Conservation (phyloP, 1,284 basidiomycete species). For the Fistulina hepatica region DNA sequence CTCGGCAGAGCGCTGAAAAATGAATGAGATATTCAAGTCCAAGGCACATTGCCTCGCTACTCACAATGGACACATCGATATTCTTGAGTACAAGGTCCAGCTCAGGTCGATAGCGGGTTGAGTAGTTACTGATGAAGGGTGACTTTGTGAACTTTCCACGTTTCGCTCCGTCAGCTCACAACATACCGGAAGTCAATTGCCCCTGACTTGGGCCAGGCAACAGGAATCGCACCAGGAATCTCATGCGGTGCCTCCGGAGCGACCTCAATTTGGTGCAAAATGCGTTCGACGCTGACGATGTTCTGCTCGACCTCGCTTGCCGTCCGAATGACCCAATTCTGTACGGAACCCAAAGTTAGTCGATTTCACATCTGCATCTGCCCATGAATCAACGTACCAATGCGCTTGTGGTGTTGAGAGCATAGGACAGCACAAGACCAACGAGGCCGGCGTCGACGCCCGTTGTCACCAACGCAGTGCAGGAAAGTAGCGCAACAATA, state of each 20-base stretch:
- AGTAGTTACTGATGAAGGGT: conserved; percentile 45
- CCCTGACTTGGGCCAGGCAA: conserved; percentile 70
- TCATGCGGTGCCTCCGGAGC: conserved; percentile 68
- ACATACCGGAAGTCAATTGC: conserved; percentile 62
- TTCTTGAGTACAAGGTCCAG: conserved; percentile 71
- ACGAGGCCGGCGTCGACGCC: conserved; percentile 84
- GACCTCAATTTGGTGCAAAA: conserved; percentile 68
- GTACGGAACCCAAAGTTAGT: conserved; percentile 17
- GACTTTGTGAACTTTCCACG: conserved; percentile 3
- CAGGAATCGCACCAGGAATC: conserved; percentile 52
- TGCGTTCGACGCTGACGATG: conserved; percentile 80
- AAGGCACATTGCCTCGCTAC: too few relatives aligned
- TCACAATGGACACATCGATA: conserved; percentile 56
- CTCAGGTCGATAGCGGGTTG: conserved; percentile 74
- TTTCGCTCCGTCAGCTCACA: conserved; percentile 13
- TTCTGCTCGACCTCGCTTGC: conserved; percentile 92
- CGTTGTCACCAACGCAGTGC: conserved; percentile 59
- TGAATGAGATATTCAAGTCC: conserved; percentile 15
- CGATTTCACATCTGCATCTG: too few relatives aligned
- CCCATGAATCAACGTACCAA: conserved; percentile 51
- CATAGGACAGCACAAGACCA: conserved; percentile 84
- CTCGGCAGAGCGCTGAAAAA: conserved; percentile 53
- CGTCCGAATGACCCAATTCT: conserved; percentile 85
- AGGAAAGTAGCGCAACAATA: conserved; percentile 57
- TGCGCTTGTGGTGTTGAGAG: conserved; percentile 69